Evolutionary conservation across 805 yeast species (phyloP).

Genomic region (Pichia ethanolica): DNA sequence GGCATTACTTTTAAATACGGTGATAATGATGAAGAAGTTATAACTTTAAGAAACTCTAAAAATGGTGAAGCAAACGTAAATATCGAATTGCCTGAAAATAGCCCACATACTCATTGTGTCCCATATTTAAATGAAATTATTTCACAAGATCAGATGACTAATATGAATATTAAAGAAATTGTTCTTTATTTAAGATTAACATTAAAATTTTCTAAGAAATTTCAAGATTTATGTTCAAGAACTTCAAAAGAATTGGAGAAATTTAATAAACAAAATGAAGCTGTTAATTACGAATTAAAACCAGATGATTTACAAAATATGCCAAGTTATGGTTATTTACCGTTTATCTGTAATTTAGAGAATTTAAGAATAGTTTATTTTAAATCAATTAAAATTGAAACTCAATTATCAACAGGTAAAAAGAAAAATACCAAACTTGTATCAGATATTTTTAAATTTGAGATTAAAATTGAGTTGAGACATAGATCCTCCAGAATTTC

Average conservation of each 20-base stretch:
- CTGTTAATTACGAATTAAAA: constrained; percentile 7
- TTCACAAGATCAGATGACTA: constrained; percentile 6
- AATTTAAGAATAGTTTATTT: constrained; percentile 21
- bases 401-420: constrained; percentile 8
- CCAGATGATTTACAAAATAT: not conserved
- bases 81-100: constrained; percentile 22
- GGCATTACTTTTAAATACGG: constrained; percentile 29
- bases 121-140: constrained; percentile 21
- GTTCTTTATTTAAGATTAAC: constrained; percentile 25
- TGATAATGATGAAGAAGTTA: constrained; percentile 16
- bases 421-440: constrained; percentile 17
- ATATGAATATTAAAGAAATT: constrained; percentile 19
- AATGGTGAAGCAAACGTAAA: constrained; percentile 16
- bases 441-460: constrained; percentile 15
- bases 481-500: constrained; percentile 17
- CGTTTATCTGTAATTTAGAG: constrained; percentile 11
- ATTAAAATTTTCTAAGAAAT: constrained; percentile 21
- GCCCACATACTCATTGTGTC: constrained; percentile 20
- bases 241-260: constrained; percentile 4
- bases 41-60: constrained; percentile 20
- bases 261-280: constrained; percentile 14
- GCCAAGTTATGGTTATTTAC: constrained; percentile 6
- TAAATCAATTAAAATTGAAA: constrained; percentile 9
- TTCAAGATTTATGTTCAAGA: constrained; percentile 12
- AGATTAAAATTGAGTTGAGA: constrained; percentile 18